Conservation (phyloP, 768 basidiomycete genomes). For the Mycena floridula region DNA sequence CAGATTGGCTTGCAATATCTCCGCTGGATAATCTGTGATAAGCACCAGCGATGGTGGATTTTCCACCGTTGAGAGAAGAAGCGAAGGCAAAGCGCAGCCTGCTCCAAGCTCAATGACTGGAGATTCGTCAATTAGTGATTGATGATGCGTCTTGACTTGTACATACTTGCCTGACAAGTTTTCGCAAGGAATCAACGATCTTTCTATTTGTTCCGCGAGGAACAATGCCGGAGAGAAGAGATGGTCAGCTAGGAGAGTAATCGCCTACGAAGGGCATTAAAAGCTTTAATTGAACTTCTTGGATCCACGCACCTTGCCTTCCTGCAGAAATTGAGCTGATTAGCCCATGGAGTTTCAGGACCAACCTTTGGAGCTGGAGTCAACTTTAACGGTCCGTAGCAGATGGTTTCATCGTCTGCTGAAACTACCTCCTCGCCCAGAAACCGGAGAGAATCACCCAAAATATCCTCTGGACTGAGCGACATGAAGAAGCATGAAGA, state of each 20-base stretch:
- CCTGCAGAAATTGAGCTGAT: slow-evolving; percentile 25
- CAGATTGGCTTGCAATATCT: slow-evolving; percentile 52
- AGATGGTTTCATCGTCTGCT: slow-evolving; percentile 38
- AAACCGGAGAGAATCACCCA: slow-evolving; percentile 46
- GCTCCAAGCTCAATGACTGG: slow-evolving; percentile 69
- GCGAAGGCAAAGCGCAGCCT: slow-evolving; percentile 61
- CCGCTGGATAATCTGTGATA: slow-evolving; percentile 66
- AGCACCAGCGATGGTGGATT: slow-evolving; percentile 44
- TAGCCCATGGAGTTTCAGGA: neutral
- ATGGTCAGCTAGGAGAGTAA: slow-evolving; percentile 66
- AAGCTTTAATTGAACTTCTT: slow-evolving; percentile 4
- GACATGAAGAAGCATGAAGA: too few species aligned
- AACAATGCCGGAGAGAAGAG: slow-evolving; percentile 66
- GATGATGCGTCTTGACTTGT: too few species aligned
- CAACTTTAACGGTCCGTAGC: slow-evolving; percentile 48
- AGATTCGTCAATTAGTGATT: neutral
- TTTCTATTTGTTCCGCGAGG: slow-evolving; percentile 61
- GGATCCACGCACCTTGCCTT: slow-evolving; percentile 46
- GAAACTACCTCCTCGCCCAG: slow-evolving; percentile 38
- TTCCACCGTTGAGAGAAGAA: slow-evolving; percentile 43
- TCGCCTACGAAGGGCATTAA: slow-evolving; percentile 38
- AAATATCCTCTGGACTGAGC: slow-evolving; percentile 49
- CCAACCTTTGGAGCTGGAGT: slow-evolving; percentile 56
- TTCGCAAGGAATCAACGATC: slow-evolving; percentile 33
- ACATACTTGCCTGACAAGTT: neutral